Percentiles rank a stretch among this genome's conserved stretches.
These are phyloP conservation scores for Aspergillus felis DNA, from an alignment of 2,329 filamentous ascomycete species.

Conservation along the genomic window DNA sequence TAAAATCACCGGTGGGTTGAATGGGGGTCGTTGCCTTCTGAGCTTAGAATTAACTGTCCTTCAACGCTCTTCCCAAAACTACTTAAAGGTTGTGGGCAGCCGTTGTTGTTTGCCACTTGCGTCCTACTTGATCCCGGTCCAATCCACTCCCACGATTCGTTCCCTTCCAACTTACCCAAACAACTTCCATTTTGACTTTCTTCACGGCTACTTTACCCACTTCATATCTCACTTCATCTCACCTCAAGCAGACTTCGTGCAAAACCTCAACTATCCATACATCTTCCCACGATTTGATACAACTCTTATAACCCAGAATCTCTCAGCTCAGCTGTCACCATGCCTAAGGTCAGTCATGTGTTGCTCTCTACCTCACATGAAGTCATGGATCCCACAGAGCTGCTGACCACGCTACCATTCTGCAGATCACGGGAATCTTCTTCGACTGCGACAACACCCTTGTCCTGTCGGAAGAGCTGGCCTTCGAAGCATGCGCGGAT, in stretches of 20 bases:
- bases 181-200: not conserved
- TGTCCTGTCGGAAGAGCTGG: slow-evolving; percentile 83
- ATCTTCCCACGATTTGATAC: not conserved
- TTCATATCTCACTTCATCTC: not conserved
- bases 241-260: not conserved
- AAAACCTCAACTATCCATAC: not conserved
- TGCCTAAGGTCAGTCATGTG: slow-evolving; percentile 32
- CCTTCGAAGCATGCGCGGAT: slow-evolving; percentile 86
- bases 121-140: not conserved
- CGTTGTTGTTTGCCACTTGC: slow-evolving; percentile 1
- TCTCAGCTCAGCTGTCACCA: slow-evolving; percentile 15
- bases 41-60: not conserved
- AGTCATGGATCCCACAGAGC: slow-evolving; percentile 7
- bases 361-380: not conserved
- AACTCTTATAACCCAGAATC: not conserved
- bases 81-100: slow-evolving; percentile 1
- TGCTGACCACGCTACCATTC: slow-evolving; percentile 9
- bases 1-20: slow-evolving; percentile 1
- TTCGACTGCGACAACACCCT: slow-evolving; percentile 85
- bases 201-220: not conserved
- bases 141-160: not conserved
- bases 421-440: slow-evolving; percentile 65
- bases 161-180: not conserved
- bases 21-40: not conserved
- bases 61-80: not conserved